Base-by-base conservation (phyloP, 805 yeast genomes). In the Danielia reshetovae region DNA sequence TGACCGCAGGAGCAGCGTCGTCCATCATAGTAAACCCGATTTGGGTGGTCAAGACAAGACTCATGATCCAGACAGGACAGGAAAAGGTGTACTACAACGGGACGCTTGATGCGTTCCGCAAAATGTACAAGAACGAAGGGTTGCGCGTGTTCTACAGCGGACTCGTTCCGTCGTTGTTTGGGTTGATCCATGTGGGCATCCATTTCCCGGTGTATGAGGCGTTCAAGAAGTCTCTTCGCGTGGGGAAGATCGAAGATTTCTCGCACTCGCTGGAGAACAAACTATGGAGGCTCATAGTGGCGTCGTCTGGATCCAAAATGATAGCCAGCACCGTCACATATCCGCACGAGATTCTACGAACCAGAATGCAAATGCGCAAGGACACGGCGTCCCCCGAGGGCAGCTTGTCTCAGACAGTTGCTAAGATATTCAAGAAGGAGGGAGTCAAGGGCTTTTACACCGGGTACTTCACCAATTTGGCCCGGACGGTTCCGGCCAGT, bases 11-110 rank as follows among this genome's bases (percentile, higher is more conserved):
- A 18, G 77, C 85, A 36, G 77, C 81, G 6, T 84, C 95, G 2
- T 84, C 97, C 1, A 68, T 86, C 8, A 58, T 80, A 7, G 90
- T 96, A 0, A 93, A 93, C 57, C 98, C 98, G 8, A 85, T 90
- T 10, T 93, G 98, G 98, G 97, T 93, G 29, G 89, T 93, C 19
- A 93, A 93, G 57, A 93, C 98, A 1, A 68, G 98, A 51, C 64
- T 93, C 33, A 93, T 93, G 97, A 68, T 89, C 26, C 95, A 85
- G 52, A 80, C 81, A 35, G 74, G 72, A 19, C 57, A 61, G 30
- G 49, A 46, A 12, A 15, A 35, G 14, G 54, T 61, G 6, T 70
- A 74, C 52, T 88, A 93, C 55, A 74, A 61, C 13, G 88, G 94
- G 11, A 85, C 97, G 0, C 35, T 81, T 25, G 90, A 90, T 57